Evolutionary conservation across 2,329 filamentous ascomycete genomes (phyloP).

Genomic region (Plenodomus lindquistii): DNA sequence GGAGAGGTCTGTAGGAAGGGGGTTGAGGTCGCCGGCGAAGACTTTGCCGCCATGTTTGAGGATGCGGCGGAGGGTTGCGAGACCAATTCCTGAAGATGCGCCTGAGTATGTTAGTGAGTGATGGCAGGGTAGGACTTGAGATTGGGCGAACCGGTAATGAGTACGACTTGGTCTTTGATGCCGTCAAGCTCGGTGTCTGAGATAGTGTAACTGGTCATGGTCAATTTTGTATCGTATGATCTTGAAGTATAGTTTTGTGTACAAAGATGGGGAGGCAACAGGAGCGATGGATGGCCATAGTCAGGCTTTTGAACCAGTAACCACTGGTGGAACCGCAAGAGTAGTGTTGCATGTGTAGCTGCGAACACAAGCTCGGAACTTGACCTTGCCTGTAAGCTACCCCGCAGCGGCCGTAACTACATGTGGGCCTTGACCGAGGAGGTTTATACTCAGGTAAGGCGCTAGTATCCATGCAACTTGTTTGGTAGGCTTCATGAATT

Average conservation of each 20-base stretch:
- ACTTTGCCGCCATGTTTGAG: conserved; percentile 59
- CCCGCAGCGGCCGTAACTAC: not conserved
- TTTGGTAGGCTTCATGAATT: not conserved
- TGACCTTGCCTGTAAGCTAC: not conserved
- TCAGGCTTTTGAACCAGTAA: not conserved
- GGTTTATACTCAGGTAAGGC: not conserved
- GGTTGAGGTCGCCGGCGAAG: conserved; percentile 58
- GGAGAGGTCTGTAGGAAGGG: conserved; percentile 38
- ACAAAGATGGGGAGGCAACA: not conserved
- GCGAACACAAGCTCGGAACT: not conserved
- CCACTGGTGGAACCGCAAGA: not conserved
- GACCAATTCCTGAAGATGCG: conserved; percentile 64
- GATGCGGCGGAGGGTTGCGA: conserved; percentile 58
- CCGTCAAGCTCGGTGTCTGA: conserved; percentile 48
- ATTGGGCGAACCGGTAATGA: conserved; percentile 53
- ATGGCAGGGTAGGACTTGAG: not conserved
- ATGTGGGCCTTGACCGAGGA: not conserved
- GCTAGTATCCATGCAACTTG: not conserved
- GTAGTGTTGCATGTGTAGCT: not conserved
- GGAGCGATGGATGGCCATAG: not conserved
- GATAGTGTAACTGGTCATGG: conserved; percentile 49
- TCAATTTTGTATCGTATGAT: not conserved
- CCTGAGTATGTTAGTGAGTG: conserved; percentile 40
- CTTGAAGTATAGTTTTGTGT: too few relatives aligned
- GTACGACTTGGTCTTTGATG: conserved; percentile 56